Evolutionary conservation across 176 grass and related monocot species (phyloP), one percentile per base, ranked within the genome.

Genomic region (Melocanna baccifera): DNA sequence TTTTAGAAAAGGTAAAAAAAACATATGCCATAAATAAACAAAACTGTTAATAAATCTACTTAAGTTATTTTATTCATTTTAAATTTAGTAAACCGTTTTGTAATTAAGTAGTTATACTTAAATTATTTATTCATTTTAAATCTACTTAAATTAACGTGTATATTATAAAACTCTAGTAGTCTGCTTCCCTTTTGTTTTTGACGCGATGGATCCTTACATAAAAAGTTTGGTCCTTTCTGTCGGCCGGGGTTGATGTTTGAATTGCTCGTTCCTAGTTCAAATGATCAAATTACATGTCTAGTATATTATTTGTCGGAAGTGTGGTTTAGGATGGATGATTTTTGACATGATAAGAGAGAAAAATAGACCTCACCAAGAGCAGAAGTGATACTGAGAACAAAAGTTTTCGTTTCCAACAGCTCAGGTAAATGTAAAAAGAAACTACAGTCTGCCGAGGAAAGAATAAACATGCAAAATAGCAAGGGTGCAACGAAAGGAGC

Each of bases 291-390:
- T 56, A 77, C 62, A 55, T 69, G 51, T 23, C 41, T 25, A 25
- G 63, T 58, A 30, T 40, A 41, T 61, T 37, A 28, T 72, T 59
- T 6, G 53, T 62, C 16, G 2, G 16, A 12, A 16, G 32, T 72
- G 14, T 64, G 67, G 76, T 58, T 80, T 77, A 20, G 14, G 63
- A 51, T 70, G 29, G 62, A 11, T 52, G 65, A 77, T 82, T 77
- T 77, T 77, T 67, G 46, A 73, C 83, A 72, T 42, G 67, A 5
- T 36, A 36, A 36, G n/a, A 25, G 9, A 32, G 0, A 48, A 1
- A 34, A 19, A 72, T 7, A 51, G 14, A 50, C 46, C 20, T 13
- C 14, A 12, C 0, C 20, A 13, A 42, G 18, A 22, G 13, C 12
- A 56, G 6, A 18, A 14, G 30, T 64, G 46, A 65, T 1, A 4